These are phyloP conservation scores for Aspergillus aculeatus DNA, from an alignment of 2,329 filamentous ascomycete genomes.

Conservation along the genomic window DNA sequence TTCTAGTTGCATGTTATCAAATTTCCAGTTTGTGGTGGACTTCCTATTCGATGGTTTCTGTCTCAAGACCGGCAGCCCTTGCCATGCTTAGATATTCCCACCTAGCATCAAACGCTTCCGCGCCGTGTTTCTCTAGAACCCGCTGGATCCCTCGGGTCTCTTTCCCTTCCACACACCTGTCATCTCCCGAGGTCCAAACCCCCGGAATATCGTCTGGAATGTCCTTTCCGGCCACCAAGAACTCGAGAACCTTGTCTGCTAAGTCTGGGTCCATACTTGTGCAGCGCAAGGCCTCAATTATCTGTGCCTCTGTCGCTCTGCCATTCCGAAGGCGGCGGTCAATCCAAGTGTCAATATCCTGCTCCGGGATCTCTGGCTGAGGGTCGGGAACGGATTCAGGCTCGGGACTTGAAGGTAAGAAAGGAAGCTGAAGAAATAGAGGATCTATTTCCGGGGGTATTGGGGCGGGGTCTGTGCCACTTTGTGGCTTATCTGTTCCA, in stretches of 20 bases:
- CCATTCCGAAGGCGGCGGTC: constrained; percentile 32
- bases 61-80: constrained; percentile 21
- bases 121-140: constrained; percentile 47
- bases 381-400: constrained; percentile 20
- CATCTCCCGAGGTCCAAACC: constrained; percentile 50
- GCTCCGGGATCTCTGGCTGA: constrained; percentile 16
- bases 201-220: constrained; percentile 45
- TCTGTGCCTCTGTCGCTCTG: constrained; percentile 30
- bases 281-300: constrained; percentile 37
- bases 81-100: constrained; percentile 39
- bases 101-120: constrained; percentile 32
- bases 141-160: constrained; percentile 35
- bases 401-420: constrained; percentile 25
- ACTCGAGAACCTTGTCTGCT: constrained; percentile 38
- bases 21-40: not conserved
- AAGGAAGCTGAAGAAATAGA: constrained; percentile 32
- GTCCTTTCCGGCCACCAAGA: constrained; percentile 29
- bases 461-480: constrained; percentile 6
- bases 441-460: constrained; percentile 16
- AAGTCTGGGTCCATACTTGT: constrained; percentile 43
- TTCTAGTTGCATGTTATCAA: not conserved
- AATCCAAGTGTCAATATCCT: constrained; percentile 42
- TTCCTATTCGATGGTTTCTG: constrained; percentile 1
- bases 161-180: constrained; percentile 35
- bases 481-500: not conserved